Conservation (phyloP, 1,284 basidiomycete species). For the Sporisorium graminicola region DNA sequence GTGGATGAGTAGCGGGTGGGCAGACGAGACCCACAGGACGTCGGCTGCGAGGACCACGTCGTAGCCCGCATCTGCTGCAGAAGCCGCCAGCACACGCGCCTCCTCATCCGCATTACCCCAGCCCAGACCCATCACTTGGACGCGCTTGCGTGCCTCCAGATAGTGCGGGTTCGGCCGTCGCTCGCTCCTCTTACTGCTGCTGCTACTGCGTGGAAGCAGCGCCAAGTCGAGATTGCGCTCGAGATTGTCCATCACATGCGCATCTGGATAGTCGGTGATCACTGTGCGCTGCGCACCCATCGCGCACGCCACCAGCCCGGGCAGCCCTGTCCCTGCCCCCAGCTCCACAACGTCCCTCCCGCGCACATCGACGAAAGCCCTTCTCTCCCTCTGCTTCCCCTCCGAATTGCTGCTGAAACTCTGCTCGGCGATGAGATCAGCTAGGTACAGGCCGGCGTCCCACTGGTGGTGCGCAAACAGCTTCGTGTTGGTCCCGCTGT, state of each 20-base stretch:
- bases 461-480: constrained; percentile 68
- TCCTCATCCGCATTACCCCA: constrained; percentile 45
- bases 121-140: constrained; percentile 35
- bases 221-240: constrained; percentile 30
- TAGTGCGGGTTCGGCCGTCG: constrained; percentile 12
- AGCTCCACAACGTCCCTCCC: constrained; percentile 53
- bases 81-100: constrained; percentile 1
- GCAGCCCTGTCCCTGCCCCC: constrained; percentile 63
- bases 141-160: constrained; percentile 10
- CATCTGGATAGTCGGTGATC: constrained; percentile 56
- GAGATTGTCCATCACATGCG: constrained; percentile 43
- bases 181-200: background rate
- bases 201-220: constrained; percentile 6
- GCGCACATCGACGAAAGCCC: constrained; percentile 43
- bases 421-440: constrained; percentile 49
- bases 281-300: constrained; percentile 43
- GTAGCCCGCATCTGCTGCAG: constrained; percentile 10
- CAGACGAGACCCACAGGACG: constrained; percentile 66
- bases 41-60: constrained; percentile 62
- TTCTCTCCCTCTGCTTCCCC: constrained; percentile 6
- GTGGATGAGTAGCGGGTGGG: constrained; percentile 54
- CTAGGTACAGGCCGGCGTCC: constrained; percentile 64
- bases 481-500: constrained; percentile 54
- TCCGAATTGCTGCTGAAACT: constrained; percentile 1
- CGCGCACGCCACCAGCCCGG: constrained; percentile 49